These are phyloP conservation scores for Triadica sebifera DNA, from an alignment of 345 rosid species.

Conservation along the genomic window DNA sequence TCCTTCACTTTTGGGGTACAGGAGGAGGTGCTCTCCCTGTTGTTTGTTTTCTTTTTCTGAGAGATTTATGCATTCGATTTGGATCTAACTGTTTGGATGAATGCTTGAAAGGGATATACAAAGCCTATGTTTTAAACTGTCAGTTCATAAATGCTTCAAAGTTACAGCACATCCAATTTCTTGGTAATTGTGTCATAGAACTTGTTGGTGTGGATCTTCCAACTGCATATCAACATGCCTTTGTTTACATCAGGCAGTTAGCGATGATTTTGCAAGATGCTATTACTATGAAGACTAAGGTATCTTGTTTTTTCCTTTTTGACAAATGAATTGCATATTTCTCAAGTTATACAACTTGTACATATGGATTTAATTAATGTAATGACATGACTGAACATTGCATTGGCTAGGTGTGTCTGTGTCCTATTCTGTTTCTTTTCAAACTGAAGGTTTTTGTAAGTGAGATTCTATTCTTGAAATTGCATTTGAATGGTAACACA, in stretches of 20 bases:
- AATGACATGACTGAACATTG: not conserved
- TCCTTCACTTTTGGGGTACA: conserved; percentile 97
- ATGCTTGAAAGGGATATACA: conserved; percentile 84
- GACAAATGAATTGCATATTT: not conserved
- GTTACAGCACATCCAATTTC: conserved; percentile 78
- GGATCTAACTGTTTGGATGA: conserved; percentile 85
- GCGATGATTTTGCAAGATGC: conserved; percentile 86
- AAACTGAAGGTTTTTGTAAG: not conserved
- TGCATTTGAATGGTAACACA: not conserved
- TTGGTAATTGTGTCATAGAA: conserved; percentile 76
- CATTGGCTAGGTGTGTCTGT: not conserved
- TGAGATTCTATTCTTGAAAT: not conserved
- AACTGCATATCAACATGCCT: conserved; percentile 92
- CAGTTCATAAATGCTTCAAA: conserved; percentile 77
- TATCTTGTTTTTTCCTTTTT: conserved; percentile 18
- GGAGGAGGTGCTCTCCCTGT: conserved; percentile 82
- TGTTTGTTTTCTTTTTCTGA: conserved; percentile 75
- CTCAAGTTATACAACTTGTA: too few relatives aligned
- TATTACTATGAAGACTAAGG: conserved; percentile 85
- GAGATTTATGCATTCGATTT: conserved; percentile 77
- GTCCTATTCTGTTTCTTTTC: not conserved
- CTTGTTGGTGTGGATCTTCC: conserved; percentile 82
- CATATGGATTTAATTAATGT: not conserved
- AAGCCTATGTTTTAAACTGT: conserved; percentile 87
- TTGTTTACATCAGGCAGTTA: conserved; percentile 80